These are phyloP conservation scores for Zymoseptoria tritici DNA, from an alignment of 2,329 filamentous ascomycete species.

Conservation along the genomic window DNA sequence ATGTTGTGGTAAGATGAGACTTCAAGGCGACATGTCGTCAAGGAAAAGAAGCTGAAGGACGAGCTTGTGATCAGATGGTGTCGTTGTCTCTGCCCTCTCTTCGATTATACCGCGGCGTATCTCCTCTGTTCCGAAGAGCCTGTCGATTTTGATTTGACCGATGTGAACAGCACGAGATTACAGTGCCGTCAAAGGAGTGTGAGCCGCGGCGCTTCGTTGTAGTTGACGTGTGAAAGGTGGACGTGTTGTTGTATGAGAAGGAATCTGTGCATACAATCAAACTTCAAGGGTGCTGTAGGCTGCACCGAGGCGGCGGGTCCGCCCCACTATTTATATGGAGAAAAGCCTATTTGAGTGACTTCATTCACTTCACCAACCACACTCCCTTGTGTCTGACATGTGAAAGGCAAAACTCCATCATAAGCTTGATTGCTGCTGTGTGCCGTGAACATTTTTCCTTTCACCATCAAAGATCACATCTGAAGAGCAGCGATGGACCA, in stretches of 20 bases:
- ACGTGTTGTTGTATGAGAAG: neutral
- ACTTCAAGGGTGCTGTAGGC: neutral
- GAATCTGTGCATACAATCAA: neutral
- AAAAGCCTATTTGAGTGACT: neutral
- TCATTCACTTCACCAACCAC: neutral
- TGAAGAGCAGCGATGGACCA: too few species aligned
- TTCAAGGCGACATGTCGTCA: neutral
- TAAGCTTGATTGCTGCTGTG: too few species aligned
- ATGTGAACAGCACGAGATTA: neutral
- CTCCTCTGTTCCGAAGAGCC: neutral
- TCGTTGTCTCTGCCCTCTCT: neutral
- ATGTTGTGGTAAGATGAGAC: neutral
- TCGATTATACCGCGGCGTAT: neutral
- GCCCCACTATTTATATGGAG: neutral
- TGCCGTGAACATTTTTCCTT: too few species aligned
- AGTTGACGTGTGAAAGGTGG: neutral
- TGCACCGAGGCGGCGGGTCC: neutral
- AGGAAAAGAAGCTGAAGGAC: neutral
- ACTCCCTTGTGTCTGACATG: neutral
- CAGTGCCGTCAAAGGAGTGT: neutral
- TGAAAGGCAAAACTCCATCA: neutral
- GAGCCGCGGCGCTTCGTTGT: neutral
- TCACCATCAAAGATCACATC: too few species aligned
- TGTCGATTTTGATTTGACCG: neutral
- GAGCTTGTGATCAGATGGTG: neutral